phyloP scores from a whole-genome alignment of 257 asterid species.

The Solanum acaule region DNA sequence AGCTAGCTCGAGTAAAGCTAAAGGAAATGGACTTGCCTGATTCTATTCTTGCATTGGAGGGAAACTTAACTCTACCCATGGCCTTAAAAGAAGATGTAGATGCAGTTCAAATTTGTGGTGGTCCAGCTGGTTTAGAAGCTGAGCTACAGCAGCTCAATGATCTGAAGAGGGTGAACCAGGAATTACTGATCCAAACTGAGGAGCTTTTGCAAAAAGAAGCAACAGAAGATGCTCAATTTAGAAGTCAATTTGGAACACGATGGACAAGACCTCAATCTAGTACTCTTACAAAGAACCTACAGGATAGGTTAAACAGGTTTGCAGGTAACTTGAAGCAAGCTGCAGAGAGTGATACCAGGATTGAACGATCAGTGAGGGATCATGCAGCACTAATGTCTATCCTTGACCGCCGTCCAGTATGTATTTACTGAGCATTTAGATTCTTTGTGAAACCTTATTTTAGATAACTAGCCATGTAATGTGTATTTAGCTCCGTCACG shows the following conservation, averaged over 20 bases:
- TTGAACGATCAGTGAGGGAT: conserved; percentile 94
- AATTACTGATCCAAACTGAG: conserved; percentile 78
- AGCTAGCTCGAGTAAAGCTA: conserved; percentile 89
- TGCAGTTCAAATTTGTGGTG: conserved; percentile 95
- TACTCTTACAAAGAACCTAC: conserved; percentile 80
- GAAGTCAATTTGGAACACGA: conserved; percentile 86
- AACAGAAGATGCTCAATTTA: conserved; percentile 77
- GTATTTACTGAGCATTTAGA: conserved; percentile 16
- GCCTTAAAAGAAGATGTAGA: conserved; percentile 75
- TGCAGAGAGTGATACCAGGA: conserved; percentile 87
- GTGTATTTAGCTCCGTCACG: neutral
- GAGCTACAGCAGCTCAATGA: conserved; percentile 89
- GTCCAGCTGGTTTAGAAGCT: conserved; percentile 83
- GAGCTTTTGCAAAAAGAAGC: conserved; percentile 94
- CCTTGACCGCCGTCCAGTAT: conserved; percentile 83
- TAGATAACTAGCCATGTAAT: neutral
- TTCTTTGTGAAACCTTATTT: neutral
- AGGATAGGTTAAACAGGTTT: conserved; percentile 81
- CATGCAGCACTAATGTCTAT: conserved; percentile 77
- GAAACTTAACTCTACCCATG: conserved; percentile 53
- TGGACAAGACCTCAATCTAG: conserved; percentile 98
- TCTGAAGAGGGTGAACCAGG: conserved; percentile 90
- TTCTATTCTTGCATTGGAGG: conserved; percentile 87
- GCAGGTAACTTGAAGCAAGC: conserved; percentile 95
- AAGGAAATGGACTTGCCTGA: conserved; percentile 97